These are phyloP conservation scores for Anisodus tanguticus DNA, from an alignment of 257 asterid genomes.

Conservation along the genomic window DNA sequence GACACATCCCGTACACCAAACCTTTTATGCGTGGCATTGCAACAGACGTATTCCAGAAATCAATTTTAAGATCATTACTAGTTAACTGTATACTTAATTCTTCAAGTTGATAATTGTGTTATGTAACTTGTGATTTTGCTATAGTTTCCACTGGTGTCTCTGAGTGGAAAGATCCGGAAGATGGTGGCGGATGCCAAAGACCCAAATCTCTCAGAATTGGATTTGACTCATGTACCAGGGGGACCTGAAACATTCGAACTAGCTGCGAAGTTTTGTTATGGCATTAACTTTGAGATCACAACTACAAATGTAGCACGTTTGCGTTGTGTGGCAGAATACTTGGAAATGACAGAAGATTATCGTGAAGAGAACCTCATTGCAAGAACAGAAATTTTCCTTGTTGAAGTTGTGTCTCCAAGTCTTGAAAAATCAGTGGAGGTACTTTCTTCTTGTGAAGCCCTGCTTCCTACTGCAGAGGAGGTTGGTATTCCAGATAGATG, in stretches of 20 bases:
- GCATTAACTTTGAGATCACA: slow-evolving; percentile 69
- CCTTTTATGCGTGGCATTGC: neutral
- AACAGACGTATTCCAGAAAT: neutral
- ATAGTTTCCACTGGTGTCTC: slow-evolving; percentile 75
- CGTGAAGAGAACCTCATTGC: slow-evolving; percentile 57
- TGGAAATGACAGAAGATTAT: slow-evolving; percentile 67
- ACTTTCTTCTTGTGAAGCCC: slow-evolving; percentile 51
- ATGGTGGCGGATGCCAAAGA: slow-evolving; percentile 56
- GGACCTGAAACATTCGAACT: slow-evolving; percentile 72
- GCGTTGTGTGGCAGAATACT: slow-evolving; percentile 63
- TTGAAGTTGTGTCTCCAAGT: slow-evolving; percentile 50
- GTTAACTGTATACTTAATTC: neutral
- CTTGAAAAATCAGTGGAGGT: slow-evolving; percentile 67
- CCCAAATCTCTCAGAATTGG: slow-evolving; percentile 49
- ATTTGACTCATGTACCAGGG: slow-evolving; percentile 64
- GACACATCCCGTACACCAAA: neutral
- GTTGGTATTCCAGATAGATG: slow-evolving; percentile 49
- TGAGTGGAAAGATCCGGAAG: slow-evolving; percentile 70
- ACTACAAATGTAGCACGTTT: slow-evolving; percentile 60
- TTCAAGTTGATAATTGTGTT: slow-evolving; percentile 14
- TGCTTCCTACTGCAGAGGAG: slow-evolving; percentile 58
- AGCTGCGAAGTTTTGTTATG: slow-evolving; percentile 74
- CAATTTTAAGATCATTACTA: neutral
- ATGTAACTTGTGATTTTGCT: slow-evolving; percentile 24
- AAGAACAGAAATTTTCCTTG: slow-evolving; percentile 61